phyloP scores from a whole-genome alignment of 805 yeast genomes.

The Nakazawaea pomicola region DNA sequence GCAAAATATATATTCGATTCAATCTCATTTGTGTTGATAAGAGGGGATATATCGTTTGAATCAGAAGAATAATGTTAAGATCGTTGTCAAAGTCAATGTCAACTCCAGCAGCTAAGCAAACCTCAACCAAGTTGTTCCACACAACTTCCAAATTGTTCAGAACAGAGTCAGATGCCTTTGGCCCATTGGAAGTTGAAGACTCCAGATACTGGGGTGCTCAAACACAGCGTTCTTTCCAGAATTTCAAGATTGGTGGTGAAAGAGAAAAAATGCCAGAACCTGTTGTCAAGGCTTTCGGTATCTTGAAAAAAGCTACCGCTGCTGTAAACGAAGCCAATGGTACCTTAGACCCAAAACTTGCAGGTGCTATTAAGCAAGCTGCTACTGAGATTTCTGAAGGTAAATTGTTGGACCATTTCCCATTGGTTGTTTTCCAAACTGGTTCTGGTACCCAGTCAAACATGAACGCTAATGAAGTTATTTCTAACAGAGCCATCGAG shows the following conservation, averaged over 20 bases:
- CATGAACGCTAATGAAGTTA: slow-evolving; percentile 99
- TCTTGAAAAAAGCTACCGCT: slow-evolving; percentile 92
- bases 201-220: slow-evolving; percentile 97
- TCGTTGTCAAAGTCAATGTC: slow-evolving; percentile 10
- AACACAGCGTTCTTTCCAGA: slow-evolving; percentile 87
- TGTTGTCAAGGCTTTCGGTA: slow-evolving; percentile 85
- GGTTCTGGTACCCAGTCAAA: slow-evolving; percentile 98
- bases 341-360: slow-evolving; percentile 69
- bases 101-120: background rate
- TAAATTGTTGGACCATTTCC: slow-evolving; percentile 89
- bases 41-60: too few species aligned
- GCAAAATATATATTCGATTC: background rate
- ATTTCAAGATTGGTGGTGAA: slow-evolving; percentile 93
- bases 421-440: slow-evolving; percentile 97
- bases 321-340: slow-evolving; percentile 83
- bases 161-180: slow-evolving; percentile 93
- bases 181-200: slow-evolving; percentile 87
- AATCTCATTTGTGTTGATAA: too few species aligned
- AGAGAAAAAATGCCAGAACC: slow-evolving; percentile 92
- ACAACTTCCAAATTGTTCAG: slow-evolving; percentile 36
- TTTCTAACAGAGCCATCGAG: slow-evolving; percentile 97
- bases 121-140: slow-evolving; percentile 10
- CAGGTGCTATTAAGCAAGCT: slow-evolving; percentile 84
- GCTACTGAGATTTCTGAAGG: slow-evolving; percentile 95
- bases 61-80: slow-evolving; percentile 5